Evolutionary conservation across 352 stramenopile species (phyloP).

Genomic region (Phytophthora ohioensis): DNA sequence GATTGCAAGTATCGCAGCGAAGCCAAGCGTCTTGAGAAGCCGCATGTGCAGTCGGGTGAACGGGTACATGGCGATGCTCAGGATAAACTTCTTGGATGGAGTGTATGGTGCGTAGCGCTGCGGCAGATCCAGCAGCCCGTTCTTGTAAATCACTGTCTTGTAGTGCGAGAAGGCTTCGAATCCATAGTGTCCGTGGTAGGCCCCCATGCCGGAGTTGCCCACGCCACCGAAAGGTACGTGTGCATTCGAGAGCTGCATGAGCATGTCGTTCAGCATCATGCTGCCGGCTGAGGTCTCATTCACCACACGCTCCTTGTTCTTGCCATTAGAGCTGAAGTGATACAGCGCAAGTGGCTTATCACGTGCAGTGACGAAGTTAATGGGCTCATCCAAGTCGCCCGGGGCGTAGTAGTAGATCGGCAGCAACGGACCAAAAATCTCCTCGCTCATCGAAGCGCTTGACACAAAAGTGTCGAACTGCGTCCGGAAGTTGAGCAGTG

Average conservation of each 20-base stretch:
- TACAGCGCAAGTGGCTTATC: constrained; percentile 91
- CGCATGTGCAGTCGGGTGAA: constrained; percentile 56
- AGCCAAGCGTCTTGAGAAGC: constrained; percentile 38
- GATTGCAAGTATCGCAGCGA: constrained; percentile 41
- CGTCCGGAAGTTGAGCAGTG: constrained; percentile 88
- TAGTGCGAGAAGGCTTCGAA: constrained; percentile 85
- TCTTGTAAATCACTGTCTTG: constrained; percentile 78
- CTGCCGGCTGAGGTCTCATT: constrained; percentile 66
- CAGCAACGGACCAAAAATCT: constrained; percentile 97
- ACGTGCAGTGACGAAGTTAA: constrained; percentile 47
- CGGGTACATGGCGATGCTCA: constrained; percentile 55
- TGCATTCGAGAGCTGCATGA: constrained; percentile 76
- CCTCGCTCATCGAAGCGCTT: constrained; percentile 85
- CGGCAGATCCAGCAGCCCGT: constrained; percentile 59
- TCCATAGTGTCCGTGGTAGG: constrained; percentile 83
- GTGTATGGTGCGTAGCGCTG: constrained; percentile 68
- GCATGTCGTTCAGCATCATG: constrained; percentile 82
- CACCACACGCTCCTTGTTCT: constrained; percentile 50
- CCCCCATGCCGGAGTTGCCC: constrained; percentile 80
- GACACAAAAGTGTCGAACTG: constrained; percentile 53
- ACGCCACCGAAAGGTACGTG: constrained; percentile 85
- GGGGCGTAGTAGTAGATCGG: constrained; percentile 88
- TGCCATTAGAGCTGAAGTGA: constrained; percentile 67
- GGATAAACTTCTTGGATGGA: constrained; percentile 38
- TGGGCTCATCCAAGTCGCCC: constrained; percentile 41